Evolutionary conservation across 2,329 filamentous ascomycete genomes (phyloP).

Genomic region (Diplodia sapinea): DNA sequence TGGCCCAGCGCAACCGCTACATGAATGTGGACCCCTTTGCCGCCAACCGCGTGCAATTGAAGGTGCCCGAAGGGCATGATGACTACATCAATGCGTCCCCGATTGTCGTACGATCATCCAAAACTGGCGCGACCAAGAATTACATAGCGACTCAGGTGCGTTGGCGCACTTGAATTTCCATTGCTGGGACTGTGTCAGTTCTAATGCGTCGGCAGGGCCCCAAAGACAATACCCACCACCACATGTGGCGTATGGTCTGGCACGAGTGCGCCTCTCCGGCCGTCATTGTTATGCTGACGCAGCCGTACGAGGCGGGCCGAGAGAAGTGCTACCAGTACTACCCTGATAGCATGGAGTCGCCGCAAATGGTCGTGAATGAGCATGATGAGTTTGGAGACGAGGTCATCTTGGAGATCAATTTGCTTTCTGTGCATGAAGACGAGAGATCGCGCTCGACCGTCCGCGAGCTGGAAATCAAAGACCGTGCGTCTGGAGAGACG

Average conservation of each 20-base stretch:
- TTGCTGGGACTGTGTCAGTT: constrained; percentile 2
- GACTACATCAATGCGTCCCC: constrained; percentile 62
- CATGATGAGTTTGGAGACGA: constrained; percentile 68
- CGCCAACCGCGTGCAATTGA: constrained; percentile 80
- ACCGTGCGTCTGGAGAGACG: constrained; percentile 53
- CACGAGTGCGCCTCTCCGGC: constrained; percentile 73
- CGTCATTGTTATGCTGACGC: constrained; percentile 93
- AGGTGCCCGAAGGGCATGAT: constrained; percentile 70
- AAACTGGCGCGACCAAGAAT: constrained; percentile 52
- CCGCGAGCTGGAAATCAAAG: constrained; percentile 67
- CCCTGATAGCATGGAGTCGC: constrained; percentile 56
- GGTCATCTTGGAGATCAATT: constrained; percentile 71
- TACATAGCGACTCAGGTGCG: constrained; percentile 87
- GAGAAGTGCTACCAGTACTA: constrained; percentile 94
- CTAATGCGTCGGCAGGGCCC: constrained; percentile 64
- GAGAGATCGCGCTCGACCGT: constrained; percentile 68
- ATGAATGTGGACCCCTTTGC: constrained; percentile 88
- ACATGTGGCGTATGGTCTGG: constrained; percentile 96
- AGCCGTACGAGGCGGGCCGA: constrained; percentile 75
- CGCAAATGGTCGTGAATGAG: constrained; percentile 63
- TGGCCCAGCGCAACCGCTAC: constrained; percentile 78
- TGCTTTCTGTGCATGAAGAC: constrained; percentile 62
- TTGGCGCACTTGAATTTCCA: background rate
- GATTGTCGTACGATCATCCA: constrained; percentile 51
- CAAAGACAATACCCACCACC: constrained; percentile 73